These are phyloP conservation scores for Sextonia rubra DNA, from an alignment of 164 flowering plant genomes.

Conservation along the genomic window DNA sequence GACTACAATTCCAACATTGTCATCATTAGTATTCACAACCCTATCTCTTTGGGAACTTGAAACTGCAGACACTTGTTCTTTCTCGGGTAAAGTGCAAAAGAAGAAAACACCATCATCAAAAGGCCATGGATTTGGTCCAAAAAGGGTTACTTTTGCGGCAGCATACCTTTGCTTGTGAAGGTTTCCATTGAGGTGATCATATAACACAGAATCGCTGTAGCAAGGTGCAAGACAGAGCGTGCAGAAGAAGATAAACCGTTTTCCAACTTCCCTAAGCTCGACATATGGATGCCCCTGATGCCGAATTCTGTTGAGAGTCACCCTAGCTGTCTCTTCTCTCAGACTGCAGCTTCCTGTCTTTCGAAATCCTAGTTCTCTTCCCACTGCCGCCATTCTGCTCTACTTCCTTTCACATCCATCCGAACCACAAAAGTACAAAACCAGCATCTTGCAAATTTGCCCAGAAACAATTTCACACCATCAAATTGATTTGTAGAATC, in stretches of 20 bases:
- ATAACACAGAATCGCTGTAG: conserved; percentile 55
- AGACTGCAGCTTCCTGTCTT: conserved; percentile 34
- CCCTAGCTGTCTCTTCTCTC: conserved; percentile 50
- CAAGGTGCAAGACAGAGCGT: conserved; percentile 74
- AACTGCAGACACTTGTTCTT: conserved; percentile 20
- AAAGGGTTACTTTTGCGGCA: conserved; percentile 61
- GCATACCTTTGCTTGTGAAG: conserved; percentile 52
- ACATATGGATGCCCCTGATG: conserved; percentile 69
- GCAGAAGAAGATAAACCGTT: conserved; percentile 71
- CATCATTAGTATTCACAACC: conserved; percentile 21
- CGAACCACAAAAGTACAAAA: background rate
- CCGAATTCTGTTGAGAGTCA: conserved; percentile 52
- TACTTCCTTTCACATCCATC: background rate
- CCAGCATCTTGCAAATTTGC: background rate
- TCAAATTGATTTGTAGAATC: background rate
- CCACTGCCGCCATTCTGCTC: conserved; percentile 23
- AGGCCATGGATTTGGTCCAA: conserved; percentile 82
- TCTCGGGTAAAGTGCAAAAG: conserved; percentile 44
- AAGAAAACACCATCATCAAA: conserved; percentile 86
- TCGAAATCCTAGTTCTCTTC: conserved; percentile 39
- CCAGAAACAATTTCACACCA: background rate
- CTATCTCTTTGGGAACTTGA: conserved; percentile 13
- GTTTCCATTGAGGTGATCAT: conserved; percentile 69
- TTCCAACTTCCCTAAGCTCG: conserved; percentile 77
- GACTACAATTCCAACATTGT: conserved; percentile 34